phyloP scores from a whole-genome alignment of 1,139 yeast species.

The Sugiyamaella xylanicola region DNA sequence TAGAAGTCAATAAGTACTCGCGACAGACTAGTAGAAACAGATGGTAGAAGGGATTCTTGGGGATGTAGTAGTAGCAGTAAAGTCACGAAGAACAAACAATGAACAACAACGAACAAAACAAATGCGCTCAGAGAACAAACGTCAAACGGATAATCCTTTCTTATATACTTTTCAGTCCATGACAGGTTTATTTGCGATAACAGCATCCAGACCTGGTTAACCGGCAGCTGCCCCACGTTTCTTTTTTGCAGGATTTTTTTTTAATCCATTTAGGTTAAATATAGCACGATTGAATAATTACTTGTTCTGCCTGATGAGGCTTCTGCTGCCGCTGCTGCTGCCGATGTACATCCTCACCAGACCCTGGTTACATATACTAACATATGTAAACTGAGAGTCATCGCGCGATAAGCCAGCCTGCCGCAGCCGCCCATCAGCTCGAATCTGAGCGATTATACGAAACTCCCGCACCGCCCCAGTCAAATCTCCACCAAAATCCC shows the following conservation, averaged over 20 bases:
- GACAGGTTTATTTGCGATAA: conserved; percentile 3
- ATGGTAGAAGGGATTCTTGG: too few relatives aligned
- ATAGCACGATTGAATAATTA: not conserved
- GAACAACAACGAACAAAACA: not conserved
- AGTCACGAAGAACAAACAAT: not conserved
- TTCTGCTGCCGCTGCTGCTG: too few relatives aligned
- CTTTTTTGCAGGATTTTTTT: conserved; percentile 10
- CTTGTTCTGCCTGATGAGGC: not conserved
- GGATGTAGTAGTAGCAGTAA: too few relatives aligned
- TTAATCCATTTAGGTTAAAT: conserved; percentile 7
- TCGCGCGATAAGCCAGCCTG: not conserved
- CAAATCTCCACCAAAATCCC: not conserved
- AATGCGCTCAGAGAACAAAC: not conserved
- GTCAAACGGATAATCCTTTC: not conserved
- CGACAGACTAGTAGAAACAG: too few relatives aligned
- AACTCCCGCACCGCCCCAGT: not conserved
- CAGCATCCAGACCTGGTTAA: not conserved
- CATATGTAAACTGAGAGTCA: conserved; percentile 1
- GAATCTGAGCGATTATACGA: not conserved
- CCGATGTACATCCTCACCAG: conserved; percentile 9
- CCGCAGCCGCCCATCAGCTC: not conserved
- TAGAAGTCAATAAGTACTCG: too few relatives aligned
- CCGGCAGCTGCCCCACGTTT: not conserved
- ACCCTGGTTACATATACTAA: conserved; percentile 8
- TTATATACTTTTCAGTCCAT: conserved; percentile 1